Percentiles rank a stretch among this genome's conserved stretches.
phyloP scores from a whole-genome alignment of 257 asterid species.

The Nicotiana otophora region DNA sequence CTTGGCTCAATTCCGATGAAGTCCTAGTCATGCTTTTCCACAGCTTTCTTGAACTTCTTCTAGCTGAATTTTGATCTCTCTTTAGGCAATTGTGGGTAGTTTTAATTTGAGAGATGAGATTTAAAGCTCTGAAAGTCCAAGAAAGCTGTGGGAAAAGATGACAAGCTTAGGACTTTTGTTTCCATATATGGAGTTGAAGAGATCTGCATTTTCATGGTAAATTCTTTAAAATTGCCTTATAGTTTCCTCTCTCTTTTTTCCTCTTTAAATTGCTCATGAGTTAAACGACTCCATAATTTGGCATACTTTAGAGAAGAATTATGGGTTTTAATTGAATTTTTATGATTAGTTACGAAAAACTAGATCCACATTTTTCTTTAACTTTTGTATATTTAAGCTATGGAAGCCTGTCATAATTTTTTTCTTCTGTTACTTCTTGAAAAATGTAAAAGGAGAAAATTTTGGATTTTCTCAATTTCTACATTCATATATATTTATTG shows the following conservation, averaged over 20 bases:
- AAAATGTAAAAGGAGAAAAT: neutral
- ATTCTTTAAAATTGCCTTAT: neutral
- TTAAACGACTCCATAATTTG: neutral
- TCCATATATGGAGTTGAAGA: neutral
- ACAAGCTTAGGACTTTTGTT: constrained; percentile 30
- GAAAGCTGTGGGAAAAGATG: constrained; percentile 65
- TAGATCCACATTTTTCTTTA: neutral
- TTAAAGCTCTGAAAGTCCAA: constrained; percentile 31
- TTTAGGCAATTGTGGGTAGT: neutral
- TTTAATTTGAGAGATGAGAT: neutral
- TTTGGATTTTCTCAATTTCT: neutral
- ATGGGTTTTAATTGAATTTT: neutral
- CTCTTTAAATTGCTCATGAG: neutral
- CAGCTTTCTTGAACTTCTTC: constrained; percentile 94
- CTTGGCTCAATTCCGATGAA: neutral
- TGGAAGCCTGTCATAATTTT: neutral
- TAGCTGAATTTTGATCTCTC: constrained; percentile 8
- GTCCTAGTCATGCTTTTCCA: constrained; percentile 79
- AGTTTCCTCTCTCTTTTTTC: neutral
- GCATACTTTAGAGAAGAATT: neutral
- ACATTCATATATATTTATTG: neutral
- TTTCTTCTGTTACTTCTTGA: neutral
- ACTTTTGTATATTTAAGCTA: neutral
- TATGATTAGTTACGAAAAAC: neutral
- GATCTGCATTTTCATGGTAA: constrained; percentile 4